Evolutionary conservation across 306 rosid genomes (phyloP).

Genomic region (Citrullus amarus): DNA sequence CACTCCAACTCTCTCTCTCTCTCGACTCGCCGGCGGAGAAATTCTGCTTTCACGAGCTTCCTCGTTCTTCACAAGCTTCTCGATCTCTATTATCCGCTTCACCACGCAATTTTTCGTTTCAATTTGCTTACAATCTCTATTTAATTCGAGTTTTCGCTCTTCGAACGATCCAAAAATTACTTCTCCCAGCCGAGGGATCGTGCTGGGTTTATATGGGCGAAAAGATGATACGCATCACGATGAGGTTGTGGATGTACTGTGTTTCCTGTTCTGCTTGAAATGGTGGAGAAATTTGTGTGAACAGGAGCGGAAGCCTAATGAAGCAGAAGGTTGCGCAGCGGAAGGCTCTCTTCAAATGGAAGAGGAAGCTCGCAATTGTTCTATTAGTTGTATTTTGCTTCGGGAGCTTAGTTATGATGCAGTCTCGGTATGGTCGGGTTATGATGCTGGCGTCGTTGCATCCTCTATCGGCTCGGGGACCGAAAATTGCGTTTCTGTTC

Average conservation of each 20-base stretch:
- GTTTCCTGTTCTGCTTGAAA: constrained; percentile 12
- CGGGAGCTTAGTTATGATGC: constrained; percentile 57
- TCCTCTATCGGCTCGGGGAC: constrained; percentile 26
- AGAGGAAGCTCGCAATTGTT: constrained; percentile 42
- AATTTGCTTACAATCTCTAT: constrained; percentile 10
- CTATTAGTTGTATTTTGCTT: constrained; percentile 50
- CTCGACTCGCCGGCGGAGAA: not conserved
- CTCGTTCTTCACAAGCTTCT: constrained; percentile 13
- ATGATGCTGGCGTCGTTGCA: constrained; percentile 46
- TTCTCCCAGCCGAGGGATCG: constrained; percentile 36
- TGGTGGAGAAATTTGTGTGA: constrained; percentile 23
- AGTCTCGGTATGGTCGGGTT: constrained; percentile 51
- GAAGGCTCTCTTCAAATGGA: constrained; percentile 59
- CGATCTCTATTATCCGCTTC: constrained; percentile 2
- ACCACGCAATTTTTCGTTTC: not conserved
- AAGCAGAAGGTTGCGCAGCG: constrained; percentile 65
- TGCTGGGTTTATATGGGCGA: constrained; percentile 13
- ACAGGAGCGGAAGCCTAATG: constrained; percentile 32
- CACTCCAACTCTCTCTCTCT: constrained; percentile 1
- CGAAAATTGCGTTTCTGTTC: constrained; percentile 88
- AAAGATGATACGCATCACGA: not conserved
- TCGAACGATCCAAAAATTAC: not conserved
- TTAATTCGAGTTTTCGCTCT: constrained; percentile 1
- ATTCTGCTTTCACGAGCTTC: not conserved
- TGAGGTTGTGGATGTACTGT: not conserved